These are phyloP conservation scores for Protomyces lactucae-debilis DNA, from an alignment of 1,139 yeast species.

Conservation along the genomic window DNA sequence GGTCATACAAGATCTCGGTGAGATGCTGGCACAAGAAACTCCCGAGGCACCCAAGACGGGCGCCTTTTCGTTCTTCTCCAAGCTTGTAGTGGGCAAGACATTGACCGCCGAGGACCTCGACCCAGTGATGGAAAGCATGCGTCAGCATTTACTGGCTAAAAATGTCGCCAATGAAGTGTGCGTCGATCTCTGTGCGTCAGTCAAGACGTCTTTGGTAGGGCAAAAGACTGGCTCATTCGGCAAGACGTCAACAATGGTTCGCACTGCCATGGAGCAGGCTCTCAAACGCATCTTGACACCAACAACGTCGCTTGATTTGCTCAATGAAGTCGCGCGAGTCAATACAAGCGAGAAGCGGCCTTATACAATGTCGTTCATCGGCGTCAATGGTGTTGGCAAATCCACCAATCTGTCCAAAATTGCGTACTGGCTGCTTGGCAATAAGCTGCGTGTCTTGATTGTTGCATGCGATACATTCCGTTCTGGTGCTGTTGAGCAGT, in stretches of 20 bases:
- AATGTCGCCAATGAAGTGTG: constrained; percentile 58
- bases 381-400: constrained; percentile 97
- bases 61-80: constrained; percentile 54
- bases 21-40: constrained; percentile 15
- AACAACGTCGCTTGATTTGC: constrained; percentile 78
- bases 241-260: constrained; percentile 55
- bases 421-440: constrained; percentile 92
- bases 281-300: constrained; percentile 83
- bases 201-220: constrained; percentile 58
- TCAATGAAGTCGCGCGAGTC: constrained; percentile 69
- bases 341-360: constrained; percentile 47
- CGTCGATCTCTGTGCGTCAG: constrained; percentile 52
- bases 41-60: constrained; percentile 5
- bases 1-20: constrained; percentile 48
- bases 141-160: constrained; percentile 49
- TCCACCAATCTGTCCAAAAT: constrained; percentile 90
- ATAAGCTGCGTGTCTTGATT: constrained; percentile 76
- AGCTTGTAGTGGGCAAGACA: constrained; percentile 53
- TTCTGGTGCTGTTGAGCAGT: constrained; percentile 96
- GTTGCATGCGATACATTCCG: constrained; percentile 98
- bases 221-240: constrained; percentile 65
- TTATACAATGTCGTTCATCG: constrained; percentile 91
- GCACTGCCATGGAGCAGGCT: constrained; percentile 66
- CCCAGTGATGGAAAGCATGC: constrained; percentile 45
- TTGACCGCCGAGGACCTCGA: constrained; percentile 47